Evolutionary conservation across 2,329 filamentous ascomycete genomes (phyloP), one percentile per base, ranked within the genome.

Genomic region (Talaromyces albobiverticillius): DNA sequence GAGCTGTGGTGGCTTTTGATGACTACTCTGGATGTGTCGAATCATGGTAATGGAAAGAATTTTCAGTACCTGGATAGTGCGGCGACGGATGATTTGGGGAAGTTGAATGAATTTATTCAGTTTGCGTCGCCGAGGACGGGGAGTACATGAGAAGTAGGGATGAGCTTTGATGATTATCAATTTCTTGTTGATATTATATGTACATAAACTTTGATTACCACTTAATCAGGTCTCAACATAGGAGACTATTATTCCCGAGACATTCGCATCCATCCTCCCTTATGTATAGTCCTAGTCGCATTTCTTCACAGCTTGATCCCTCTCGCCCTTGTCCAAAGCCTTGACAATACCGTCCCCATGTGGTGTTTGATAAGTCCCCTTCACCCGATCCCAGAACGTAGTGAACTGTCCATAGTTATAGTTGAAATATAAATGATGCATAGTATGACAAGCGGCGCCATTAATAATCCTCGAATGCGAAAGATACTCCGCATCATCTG

Each of bases 321-420:
- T 8, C 18, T 40, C 16, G 20, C 20, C n/a, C 16, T 22, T 13
- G 7, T 40, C 36, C 20, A 40, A 40, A 16, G 18, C 36, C 11
- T 20, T 26, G n/a, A 50, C 23, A 38, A 50, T 31, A 20, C 40
- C 51, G 20, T 54, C 43, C 4, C 64, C 69, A 36, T 14, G 38
- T 2, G 13, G 42, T 55, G 41, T 34, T 32, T 87, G 79, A 77
- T 93, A 93, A 67, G 86, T 90, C 57, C 86, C 86, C 53, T 87
- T 87, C 16, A 93, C 72, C 51, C 89, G 84, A 69, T 94, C 89
- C 85, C 89, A 93, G 26, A 90, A 77, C 2, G 89, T 93, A 20
- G 87, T 91, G 76, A 89, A 94, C 71, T 94, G 89, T 58, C 89
- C 89, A 66, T 93, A 94, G 76, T 93, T 94, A 79, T 87, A 87